Evolutionary conservation across 2,329 filamentous ascomycete species (phyloP).

Genomic region (Exophiala calicioides): DNA sequence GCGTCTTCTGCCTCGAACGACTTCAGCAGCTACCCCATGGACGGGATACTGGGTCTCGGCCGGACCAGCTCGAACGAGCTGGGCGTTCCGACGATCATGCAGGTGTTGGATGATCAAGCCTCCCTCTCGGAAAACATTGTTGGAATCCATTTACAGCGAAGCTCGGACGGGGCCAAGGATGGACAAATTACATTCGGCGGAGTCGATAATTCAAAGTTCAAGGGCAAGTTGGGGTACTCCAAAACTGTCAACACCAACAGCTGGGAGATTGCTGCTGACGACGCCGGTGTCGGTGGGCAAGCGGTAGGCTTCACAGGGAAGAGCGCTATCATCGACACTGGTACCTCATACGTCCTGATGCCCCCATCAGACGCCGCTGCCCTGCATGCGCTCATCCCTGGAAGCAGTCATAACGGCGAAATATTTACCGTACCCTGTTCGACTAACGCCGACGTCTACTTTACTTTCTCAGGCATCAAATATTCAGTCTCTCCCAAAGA

Average conservation of each 20-base stretch:
- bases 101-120: slow-evolving; percentile 59
- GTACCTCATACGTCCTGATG: slow-evolving; percentile 77
- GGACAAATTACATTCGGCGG: slow-evolving; percentile 78
- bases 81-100: slow-evolving; percentile 65
- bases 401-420: slow-evolving; percentile 57
- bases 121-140: slow-evolving; percentile 67
- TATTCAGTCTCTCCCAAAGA: slow-evolving; percentile 70
- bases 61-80: slow-evolving; percentile 57
- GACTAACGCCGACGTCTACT: slow-evolving; percentile 59
- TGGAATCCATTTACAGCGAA: slow-evolving; percentile 69
- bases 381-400: slow-evolving; percentile 68
- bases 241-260: slow-evolving; percentile 50
- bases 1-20: slow-evolving; percentile 71
- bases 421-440: slow-evolving; percentile 71
- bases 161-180: slow-evolving; percentile 64
- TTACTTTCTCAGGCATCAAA: slow-evolving; percentile 67
- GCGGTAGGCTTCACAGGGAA: slow-evolving; percentile 56
- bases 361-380: slow-evolving; percentile 65
- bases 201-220: slow-evolving; percentile 66
- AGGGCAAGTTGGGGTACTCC: slow-evolving; percentile 69
- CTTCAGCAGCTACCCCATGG: slow-evolving; percentile 77
- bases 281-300: slow-evolving; percentile 63
- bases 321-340: slow-evolving; percentile 77
- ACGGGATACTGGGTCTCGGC: slow-evolving; percentile 81
- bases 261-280: slow-evolving; percentile 73